These are phyloP conservation scores for Cladorrhinum sp. DNA, from an alignment of 2,329 filamentous ascomycete species.

Conservation along the genomic window DNA sequence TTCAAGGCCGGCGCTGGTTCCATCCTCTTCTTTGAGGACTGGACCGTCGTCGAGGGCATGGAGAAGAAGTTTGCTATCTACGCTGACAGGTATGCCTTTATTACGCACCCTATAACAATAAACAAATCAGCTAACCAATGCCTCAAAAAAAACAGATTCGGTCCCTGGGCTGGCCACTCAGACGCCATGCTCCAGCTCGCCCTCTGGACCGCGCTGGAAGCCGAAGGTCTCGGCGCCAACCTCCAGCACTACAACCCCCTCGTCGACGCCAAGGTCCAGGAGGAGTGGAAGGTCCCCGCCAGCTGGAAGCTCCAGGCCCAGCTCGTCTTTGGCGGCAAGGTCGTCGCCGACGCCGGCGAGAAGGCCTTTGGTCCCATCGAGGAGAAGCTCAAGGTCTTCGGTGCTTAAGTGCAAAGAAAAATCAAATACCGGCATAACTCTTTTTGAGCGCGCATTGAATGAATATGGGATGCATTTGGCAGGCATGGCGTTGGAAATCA, in stretches of 20 bases:
- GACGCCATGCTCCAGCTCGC: slow-evolving; percentile 79
- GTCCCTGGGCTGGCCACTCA: slow-evolving; percentile 71
- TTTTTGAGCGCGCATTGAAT: neutral
- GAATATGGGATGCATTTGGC: neutral
- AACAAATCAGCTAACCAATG: neutral
- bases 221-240: slow-evolving; percentile 82
- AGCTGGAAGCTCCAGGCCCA: slow-evolving; percentile 78
- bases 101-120: neutral
- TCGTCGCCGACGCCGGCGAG: slow-evolving; percentile 52
- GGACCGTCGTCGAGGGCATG: slow-evolving; percentile 60
- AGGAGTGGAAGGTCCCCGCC: slow-evolving; percentile 66
- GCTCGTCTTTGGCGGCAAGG: slow-evolving; percentile 74
- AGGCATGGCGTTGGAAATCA: neutral
- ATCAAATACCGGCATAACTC: neutral
- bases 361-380: slow-evolving; percentile 65
- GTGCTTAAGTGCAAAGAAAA: slow-evolving; percentile 39
- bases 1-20: slow-evolving; percentile 76
- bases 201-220: slow-evolving; percentile 78
- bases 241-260: slow-evolving; percentile 93
- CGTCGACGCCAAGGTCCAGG: slow-evolving; percentile 68
- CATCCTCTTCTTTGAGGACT: slow-evolving; percentile 85
- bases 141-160: slow-evolving; percentile 57
- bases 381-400: slow-evolving; percentile 65
- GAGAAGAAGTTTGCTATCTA: slow-evolving; percentile 69
- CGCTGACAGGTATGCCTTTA: slow-evolving; percentile 50